Evolutionary conservation across 208 protist genomes (phyloP).

Genomic region (Leishmania aethiopica): DNA sequence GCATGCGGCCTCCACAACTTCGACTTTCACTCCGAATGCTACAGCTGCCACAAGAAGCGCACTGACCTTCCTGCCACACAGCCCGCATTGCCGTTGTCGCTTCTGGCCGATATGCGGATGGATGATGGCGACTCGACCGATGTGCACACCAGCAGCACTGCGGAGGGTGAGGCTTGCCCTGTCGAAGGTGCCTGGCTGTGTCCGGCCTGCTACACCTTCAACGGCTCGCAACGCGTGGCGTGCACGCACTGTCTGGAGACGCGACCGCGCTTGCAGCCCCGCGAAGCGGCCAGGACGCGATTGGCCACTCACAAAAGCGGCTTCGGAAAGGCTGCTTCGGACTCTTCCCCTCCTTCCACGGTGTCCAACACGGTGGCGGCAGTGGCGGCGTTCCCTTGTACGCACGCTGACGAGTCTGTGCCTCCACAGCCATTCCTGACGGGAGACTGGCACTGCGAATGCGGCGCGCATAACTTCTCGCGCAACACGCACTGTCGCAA

Average conservation of each 20-base stretch:
- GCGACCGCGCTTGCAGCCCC: background rate
- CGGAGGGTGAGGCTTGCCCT: background rate
- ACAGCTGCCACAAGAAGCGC: constrained; percentile 53
- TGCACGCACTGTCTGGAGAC: constrained; percentile 17
- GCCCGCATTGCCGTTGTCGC: constrained; percentile 3
- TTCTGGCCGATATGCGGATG: constrained; percentile 2
- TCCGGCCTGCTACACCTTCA: constrained; percentile 31
- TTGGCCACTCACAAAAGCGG: background rate
- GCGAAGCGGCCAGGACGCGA: background rate
- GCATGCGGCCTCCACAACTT: constrained; percentile 77
- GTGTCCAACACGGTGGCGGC: background rate
- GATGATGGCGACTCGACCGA: background rate
- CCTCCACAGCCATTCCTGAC: constrained; percentile 16
- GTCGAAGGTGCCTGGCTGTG: constrained; percentile 28
- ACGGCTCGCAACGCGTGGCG: constrained; percentile 12
- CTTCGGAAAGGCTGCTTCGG: background rate
- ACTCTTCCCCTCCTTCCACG: background rate
- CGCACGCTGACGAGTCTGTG: background rate
- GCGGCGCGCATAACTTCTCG: constrained; percentile 78
- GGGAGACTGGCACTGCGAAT: constrained; percentile 79
- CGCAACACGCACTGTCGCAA: constrained; percentile 40
- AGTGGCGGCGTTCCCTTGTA: background rate
- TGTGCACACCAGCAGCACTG: background rate
- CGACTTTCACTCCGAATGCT: constrained; percentile 57
- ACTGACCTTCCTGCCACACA: background rate